These are phyloP conservation scores for Plasmodium inui DNA, from an alignment of 169 alveolate species.

Conservation along the genomic window DNA sequence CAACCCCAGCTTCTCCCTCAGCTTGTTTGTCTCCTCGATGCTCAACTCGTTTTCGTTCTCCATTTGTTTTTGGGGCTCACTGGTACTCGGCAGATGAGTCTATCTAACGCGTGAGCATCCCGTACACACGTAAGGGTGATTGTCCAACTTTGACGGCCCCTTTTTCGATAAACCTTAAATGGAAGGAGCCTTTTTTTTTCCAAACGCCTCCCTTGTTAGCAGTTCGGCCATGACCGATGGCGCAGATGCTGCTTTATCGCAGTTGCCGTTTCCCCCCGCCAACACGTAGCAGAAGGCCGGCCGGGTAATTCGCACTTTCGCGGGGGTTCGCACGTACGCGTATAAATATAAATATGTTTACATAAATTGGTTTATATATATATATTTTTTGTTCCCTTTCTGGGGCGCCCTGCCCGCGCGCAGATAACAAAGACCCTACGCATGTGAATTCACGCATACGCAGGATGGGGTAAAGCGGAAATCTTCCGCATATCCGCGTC, in stretches of 20 bases:
- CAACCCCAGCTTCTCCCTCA: slow-evolving; percentile 73
- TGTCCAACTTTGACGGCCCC: background rate
- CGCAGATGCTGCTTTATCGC: background rate
- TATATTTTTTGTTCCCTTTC: background rate
- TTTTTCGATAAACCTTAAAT: background rate
- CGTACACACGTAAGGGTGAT: background rate
- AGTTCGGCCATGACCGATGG: background rate
- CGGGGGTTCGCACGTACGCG: background rate
- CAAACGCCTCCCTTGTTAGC: background rate
- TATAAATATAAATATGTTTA: too few relatives aligned
- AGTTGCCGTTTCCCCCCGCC: background rate
- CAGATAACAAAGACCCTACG: background rate
- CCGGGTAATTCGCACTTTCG: background rate
- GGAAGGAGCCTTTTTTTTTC: background rate
- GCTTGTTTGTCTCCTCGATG: slow-evolving; percentile 66
- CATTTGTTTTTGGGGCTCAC: background rate
- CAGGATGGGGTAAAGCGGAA: background rate
- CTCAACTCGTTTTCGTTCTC: slow-evolving; percentile 46
- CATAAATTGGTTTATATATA: too few relatives aligned
- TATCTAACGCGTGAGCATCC: background rate
- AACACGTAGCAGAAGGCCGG: background rate
- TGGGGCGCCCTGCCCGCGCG: background rate
- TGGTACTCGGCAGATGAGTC: background rate
- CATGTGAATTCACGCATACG: background rate
- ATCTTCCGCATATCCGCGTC: background rate